A percentile compares a stretch with the other conserved stretches of the same genome.
Evolutionary conservation across 352 stramenopile genomes (phyloP).

Genomic region (Pythium brachiatum): DNA sequence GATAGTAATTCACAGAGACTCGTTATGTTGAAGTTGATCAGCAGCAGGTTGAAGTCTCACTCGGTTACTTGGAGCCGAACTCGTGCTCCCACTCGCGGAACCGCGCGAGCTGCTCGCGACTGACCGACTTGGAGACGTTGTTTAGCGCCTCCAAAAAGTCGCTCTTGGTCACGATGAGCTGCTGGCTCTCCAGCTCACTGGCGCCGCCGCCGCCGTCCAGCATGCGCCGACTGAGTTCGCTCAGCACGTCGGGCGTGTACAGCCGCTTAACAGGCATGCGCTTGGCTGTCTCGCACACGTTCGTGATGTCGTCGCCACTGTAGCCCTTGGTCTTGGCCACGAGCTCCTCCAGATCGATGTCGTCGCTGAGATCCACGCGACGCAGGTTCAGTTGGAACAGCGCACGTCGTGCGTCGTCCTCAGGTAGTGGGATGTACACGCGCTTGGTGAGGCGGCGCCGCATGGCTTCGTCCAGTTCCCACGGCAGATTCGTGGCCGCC

Average conservation of each 20-base stretch:
- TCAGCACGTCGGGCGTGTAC: slow-evolving; percentile 68
- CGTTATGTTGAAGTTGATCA: too few relatives aligned
- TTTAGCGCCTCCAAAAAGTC: slow-evolving; percentile 36
- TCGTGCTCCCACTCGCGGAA: slow-evolving; percentile 48
- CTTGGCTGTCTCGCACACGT: slow-evolving; percentile 72
- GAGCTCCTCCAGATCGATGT: slow-evolving; percentile 60
- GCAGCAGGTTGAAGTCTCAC: not conserved
- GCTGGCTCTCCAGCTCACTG: slow-evolving; percentile 47
- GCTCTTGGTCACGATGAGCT: slow-evolving; percentile 60
- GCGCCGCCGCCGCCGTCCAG: slow-evolving; percentile 32
- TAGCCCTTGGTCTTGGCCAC: slow-evolving; percentile 75
- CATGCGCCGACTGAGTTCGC: slow-evolving; percentile 48
- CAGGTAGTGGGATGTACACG: slow-evolving; percentile 82
- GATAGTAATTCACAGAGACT: too few relatives aligned
- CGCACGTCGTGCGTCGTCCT: slow-evolving; percentile 28
- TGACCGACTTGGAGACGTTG: slow-evolving; percentile 56
- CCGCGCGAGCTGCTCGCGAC: slow-evolving; percentile 40
- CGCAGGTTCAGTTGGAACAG: slow-evolving; percentile 39
- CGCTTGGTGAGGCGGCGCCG: slow-evolving; percentile 94
- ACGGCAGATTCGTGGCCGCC: slow-evolving; percentile 95
- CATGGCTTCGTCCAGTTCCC: slow-evolving; percentile 96
- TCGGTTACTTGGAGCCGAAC: slow-evolving; percentile 38
- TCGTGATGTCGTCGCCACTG: slow-evolving; percentile 85
- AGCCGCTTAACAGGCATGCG: slow-evolving; percentile 79
- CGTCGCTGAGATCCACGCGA: slow-evolving; percentile 35